Percentiles rank a stretch among this genome's conserved stretches.
Evolutionary conservation across 2,329 filamentous ascomycete species (phyloP).

Genomic region (Alternaria arborescens): DNA sequence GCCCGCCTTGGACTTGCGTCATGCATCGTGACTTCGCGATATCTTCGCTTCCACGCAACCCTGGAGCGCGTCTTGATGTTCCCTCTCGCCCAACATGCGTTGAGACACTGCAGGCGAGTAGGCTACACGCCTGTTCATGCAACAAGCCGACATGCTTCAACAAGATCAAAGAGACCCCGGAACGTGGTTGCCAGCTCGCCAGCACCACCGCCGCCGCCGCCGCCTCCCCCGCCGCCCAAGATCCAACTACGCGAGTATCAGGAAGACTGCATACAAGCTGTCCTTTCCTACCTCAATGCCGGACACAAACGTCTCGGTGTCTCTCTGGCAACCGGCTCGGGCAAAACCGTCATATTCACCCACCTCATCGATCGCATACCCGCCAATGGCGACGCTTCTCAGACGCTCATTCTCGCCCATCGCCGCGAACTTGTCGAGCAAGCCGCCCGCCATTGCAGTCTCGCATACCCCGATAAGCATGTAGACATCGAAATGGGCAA

Average conservation of each 20-base stretch:
- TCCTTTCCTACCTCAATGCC: slow-evolving; percentile 71
- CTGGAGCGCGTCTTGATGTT: slow-evolving; percentile 42
- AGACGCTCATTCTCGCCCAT: slow-evolving; percentile 91
- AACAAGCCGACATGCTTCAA: slow-evolving; percentile 30
- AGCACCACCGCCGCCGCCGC: slow-evolving; percentile 6
- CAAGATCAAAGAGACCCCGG: slow-evolving; percentile 1
- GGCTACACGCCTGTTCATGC: slow-evolving; percentile 13
- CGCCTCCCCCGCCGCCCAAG: slow-evolving; percentile 32
- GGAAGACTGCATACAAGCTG: slow-evolving; percentile 87
- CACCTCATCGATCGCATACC: slow-evolving; percentile 85
- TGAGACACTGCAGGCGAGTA: slow-evolving; percentile 32
- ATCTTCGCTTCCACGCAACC: slow-evolving; percentile 22
- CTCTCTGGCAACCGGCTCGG: slow-evolving; percentile 85
- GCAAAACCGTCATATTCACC: slow-evolving; percentile 97
- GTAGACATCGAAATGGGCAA: slow-evolving; percentile 94
- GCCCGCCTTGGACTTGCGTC: slow-evolving; percentile 13
- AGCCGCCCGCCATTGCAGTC: slow-evolving; percentile 82
- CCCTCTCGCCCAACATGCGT: slow-evolving; percentile 40
- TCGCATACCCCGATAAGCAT: slow-evolving; percentile 78
- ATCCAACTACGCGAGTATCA: slow-evolving; percentile 83
- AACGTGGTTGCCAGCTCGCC: neutral
- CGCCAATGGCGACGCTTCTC: slow-evolving; percentile 66
- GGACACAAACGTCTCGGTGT: slow-evolving; percentile 84
- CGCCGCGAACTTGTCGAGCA: slow-evolving; percentile 94
- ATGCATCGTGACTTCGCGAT: slow-evolving; percentile 35